These are phyloP conservation scores for Colletotrichum sojae DNA, from an alignment of 2,329 filamentous ascomycete species.

Conservation along the genomic window DNA sequence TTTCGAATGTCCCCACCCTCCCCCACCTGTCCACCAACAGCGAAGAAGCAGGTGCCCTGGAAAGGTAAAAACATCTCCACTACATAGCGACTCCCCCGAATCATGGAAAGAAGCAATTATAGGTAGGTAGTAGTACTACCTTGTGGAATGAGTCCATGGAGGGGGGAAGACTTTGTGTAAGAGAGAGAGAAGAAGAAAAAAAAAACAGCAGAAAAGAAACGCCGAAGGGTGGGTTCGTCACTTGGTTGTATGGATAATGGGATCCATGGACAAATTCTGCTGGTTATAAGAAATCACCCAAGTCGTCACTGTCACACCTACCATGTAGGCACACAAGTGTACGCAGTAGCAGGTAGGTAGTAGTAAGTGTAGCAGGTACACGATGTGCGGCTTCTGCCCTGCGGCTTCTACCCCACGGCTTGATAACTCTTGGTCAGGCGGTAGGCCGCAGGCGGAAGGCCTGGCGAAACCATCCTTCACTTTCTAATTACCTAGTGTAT, in stretches of 20 bases:
- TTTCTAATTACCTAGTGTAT: too few relatives aligned
- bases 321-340: too few relatives aligned
- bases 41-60: conserved; percentile 24
- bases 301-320: too few relatives aligned
- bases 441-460: too few relatives aligned
- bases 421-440: too few relatives aligned
- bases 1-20: neutral
- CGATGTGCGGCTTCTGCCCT: conserved; percentile 24
- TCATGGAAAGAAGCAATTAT: conserved; percentile 26
- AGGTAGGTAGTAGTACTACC: neutral
- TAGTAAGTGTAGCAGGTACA: conserved; percentile 11
- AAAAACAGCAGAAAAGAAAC: neutral
- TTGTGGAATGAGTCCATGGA: neutral
- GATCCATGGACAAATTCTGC: too few relatives aligned
- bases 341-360: too few relatives aligned
- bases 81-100: neutral
- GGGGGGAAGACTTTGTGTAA: neutral
- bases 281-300: too few relatives aligned
- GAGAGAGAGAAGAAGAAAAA: neutral
- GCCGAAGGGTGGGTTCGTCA: too few relatives aligned
- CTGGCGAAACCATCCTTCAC: too few relatives aligned
- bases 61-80: conserved; percentile 6
- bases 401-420: conserved; percentile 8
- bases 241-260: too few relatives aligned
- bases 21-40: conserved; percentile 35